phyloP scores from a whole-genome alignment of 345 rosid species.

The Brassica cretica region DNA sequence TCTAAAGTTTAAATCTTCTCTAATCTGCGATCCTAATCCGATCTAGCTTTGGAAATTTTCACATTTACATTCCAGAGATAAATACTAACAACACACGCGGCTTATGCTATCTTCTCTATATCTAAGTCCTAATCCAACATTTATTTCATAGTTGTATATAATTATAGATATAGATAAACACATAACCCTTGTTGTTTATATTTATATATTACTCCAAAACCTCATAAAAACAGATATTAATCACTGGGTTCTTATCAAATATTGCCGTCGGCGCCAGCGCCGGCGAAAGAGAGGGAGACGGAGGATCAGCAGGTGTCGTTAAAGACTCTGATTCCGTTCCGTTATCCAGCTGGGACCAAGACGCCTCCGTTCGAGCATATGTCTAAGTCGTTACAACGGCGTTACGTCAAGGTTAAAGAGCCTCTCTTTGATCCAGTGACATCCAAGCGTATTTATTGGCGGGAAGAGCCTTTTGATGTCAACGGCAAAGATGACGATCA shows the following conservation, averaged over 20 bases:
- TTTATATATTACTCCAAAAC: not conserved
- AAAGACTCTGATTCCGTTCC: not conserved
- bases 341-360: slow-evolving; percentile 15
- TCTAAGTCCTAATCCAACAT: slow-evolving; percentile 16
- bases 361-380: slow-evolving; percentile 27
- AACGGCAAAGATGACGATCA: not conserved
- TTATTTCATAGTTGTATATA: not conserved
- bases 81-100: not conserved
- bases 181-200: not conserved
- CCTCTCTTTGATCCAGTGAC: slow-evolving; percentile 16
- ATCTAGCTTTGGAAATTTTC: slow-evolving; percentile 4
- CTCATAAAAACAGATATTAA: not conserved
- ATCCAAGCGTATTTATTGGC: slow-evolving; percentile 23
- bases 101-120: not conserved
- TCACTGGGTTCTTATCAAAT: slow-evolving; percentile 32
- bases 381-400: not conserved
- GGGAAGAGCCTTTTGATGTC: not conserved
- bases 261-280: slow-evolving; percentile 4
- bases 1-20: slow-evolving; percentile 2
- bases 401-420: slow-evolving; percentile 32
- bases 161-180: not conserved
- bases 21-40: slow-evolving; percentile 6
- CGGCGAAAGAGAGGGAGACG: slow-evolving; percentile 10
- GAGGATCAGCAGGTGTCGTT: slow-evolving; percentile 12
- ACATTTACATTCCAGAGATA: not conserved